A percentile compares a stretch with the other conserved stretches of the same genome.
These are phyloP conservation scores for Hsuehochloa calcarea DNA, from an alignment of 176 grass and related monocot genomes.

Conservation along the genomic window DNA sequence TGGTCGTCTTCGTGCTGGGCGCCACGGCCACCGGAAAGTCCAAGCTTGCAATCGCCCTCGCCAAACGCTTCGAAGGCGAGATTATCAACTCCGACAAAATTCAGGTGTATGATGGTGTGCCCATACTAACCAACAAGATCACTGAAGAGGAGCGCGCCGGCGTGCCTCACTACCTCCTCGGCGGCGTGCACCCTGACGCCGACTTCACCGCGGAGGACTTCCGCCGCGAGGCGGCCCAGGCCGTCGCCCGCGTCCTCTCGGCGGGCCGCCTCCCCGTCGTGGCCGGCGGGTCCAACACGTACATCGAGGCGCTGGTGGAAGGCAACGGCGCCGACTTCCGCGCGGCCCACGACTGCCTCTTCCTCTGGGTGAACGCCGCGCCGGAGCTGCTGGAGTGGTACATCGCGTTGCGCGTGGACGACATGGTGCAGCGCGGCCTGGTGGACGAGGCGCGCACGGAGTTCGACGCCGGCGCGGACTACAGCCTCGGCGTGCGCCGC, in stretches of 20 bases:
- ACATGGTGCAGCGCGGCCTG: slow-evolving; percentile 55
- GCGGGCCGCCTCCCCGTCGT: slow-evolving; percentile 50
- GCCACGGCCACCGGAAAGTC: slow-evolving; percentile 73
- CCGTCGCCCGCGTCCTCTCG: slow-evolving; percentile 11
- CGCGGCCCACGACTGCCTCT: slow-evolving; percentile 12
- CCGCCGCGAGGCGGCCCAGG: slow-evolving; percentile 21
- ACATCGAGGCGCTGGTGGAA: slow-evolving; percentile 29
- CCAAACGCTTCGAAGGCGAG: slow-evolving; percentile 44
- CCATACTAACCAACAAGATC: slow-evolving; percentile 27
- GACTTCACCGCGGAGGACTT: slow-evolving; percentile 62
- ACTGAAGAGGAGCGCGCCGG: slow-evolving; percentile 14
- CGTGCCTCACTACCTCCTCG: slow-evolving; percentile 35
- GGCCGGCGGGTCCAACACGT: slow-evolving; percentile 50
- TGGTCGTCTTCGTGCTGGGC: slow-evolving; percentile 65
- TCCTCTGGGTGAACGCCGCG: slow-evolving; percentile 49
- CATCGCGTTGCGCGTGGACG: slow-evolving; percentile 47
- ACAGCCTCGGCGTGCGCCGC: slow-evolving; percentile 49
- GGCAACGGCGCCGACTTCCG: slow-evolving; percentile 19
- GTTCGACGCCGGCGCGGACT: slow-evolving; percentile 49
- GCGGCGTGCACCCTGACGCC: not conserved
- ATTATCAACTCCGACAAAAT: slow-evolving; percentile 44
- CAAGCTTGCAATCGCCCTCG: slow-evolving; percentile 58
- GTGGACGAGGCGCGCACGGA: slow-evolving; percentile 48
- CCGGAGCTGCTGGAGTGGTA: slow-evolving; percentile 37
- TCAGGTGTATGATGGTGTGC: slow-evolving; percentile 29